These are phyloP conservation scores for Aspergillus floridensis DNA, from an alignment of 2,329 filamentous ascomycete species.

Conservation along the genomic window DNA sequence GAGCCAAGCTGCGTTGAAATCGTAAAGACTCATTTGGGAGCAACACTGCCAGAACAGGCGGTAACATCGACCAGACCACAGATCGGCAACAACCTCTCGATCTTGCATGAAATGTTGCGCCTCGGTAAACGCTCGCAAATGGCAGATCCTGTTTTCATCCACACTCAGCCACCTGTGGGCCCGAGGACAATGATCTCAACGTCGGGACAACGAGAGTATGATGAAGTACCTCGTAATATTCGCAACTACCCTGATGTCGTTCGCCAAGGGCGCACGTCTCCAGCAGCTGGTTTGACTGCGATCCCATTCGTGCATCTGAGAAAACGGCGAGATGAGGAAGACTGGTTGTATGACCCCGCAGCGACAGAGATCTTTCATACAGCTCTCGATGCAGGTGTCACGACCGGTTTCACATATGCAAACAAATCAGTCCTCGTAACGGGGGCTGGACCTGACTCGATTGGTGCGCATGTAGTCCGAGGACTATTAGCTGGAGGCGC, in stretches of 20 bases:
- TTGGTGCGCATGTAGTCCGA: conserved; percentile 34
- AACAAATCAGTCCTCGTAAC: conserved; percentile 37
- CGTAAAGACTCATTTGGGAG: conserved; percentile 1
- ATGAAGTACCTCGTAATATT: conserved; percentile 5
- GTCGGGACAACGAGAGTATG: conserved; percentile 10
- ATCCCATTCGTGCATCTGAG: conserved; percentile 21
- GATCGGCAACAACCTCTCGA: background rate
- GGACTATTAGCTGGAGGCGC: conserved; percentile 36
- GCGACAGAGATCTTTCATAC: conserved; percentile 15
- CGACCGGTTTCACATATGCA: conserved; percentile 23
- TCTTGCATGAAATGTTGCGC: conserved; percentile 5
- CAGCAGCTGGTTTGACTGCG: background rate
- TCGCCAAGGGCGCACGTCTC: background rate
- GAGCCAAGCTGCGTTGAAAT: conserved; percentile 16
- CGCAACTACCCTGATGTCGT: conserved; percentile 9
- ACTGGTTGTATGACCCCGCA: conserved; percentile 19
- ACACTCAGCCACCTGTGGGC: conserved; percentile 9
- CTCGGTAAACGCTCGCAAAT: conserved; percentile 5
- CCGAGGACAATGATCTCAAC: conserved; percentile 11
- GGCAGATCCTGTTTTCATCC: conserved; percentile 12
- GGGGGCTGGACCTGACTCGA: conserved; percentile 38
- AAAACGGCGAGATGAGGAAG: conserved; percentile 10
- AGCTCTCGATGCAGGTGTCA: conserved; percentile 15
- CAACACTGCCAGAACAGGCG: background rate
- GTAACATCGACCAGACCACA: too few relatives aligned